Evolutionary conservation across 148 eudicot genomes (phyloP).

Genomic region (Simmondsia chinensis): DNA sequence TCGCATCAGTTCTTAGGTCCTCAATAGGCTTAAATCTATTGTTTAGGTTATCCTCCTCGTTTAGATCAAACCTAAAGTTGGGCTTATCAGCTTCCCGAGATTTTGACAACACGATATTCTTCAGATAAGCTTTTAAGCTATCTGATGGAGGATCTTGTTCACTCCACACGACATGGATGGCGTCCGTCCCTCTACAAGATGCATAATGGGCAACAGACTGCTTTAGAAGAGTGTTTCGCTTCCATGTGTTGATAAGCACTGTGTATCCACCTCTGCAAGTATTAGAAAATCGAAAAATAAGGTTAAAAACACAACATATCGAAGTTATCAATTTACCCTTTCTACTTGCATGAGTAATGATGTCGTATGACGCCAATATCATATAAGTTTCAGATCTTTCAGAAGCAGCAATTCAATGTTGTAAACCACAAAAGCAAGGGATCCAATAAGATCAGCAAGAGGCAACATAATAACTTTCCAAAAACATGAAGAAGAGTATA

Average conservation of each 20-base stretch:
- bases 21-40: conserved; percentile 61
- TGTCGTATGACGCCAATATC: too few species aligned
- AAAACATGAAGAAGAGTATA: too few species aligned
- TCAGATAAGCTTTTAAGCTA: conserved; percentile 32
- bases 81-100: conserved; percentile 38
- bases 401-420: too few species aligned
- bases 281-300: background rate
- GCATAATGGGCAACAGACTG: conserved; percentile 71
- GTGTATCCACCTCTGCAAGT: conserved; percentile 58
- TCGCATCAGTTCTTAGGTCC: conserved; percentile 50
- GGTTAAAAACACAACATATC: background rate
- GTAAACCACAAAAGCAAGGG: too few species aligned
- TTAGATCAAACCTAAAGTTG: conserved; percentile 51
- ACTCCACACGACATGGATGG: conserved; percentile 85
- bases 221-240: conserved; percentile 58
- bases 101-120: conserved; percentile 28
- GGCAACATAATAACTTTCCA: too few species aligned
- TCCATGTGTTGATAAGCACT: conserved; percentile 75
- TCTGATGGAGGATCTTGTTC: conserved; percentile 55
- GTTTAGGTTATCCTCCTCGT: conserved; percentile 58
- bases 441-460: too few species aligned
- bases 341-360: too few species aligned
- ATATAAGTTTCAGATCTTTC: too few species aligned
- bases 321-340: background rate
- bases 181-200: conserved; percentile 56